phyloP scores from a whole-genome alignment of 1,139 yeast genomes.

The Protomyces macrosporus region DNA sequence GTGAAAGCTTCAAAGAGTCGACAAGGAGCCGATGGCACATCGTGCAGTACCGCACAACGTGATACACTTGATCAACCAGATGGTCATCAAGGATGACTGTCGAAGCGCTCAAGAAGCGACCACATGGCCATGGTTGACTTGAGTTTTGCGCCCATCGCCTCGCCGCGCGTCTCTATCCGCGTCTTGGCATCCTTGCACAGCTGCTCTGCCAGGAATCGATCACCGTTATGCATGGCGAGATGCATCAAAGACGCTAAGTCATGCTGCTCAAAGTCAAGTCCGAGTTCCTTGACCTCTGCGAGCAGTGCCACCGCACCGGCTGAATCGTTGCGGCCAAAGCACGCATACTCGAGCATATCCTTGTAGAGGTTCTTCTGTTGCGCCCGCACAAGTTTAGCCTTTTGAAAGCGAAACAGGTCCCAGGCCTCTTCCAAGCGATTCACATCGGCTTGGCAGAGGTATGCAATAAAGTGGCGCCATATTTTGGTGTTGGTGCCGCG shows the following conservation, averaged over 20 bases:
- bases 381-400: background rate
- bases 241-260: background rate
- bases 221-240: constrained; percentile 13
- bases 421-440: constrained; percentile 10
- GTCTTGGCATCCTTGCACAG: background rate
- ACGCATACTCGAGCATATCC: background rate
- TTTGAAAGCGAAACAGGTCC: constrained; percentile 10
- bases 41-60: too few species aligned
- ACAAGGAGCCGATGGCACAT: too few species aligned
- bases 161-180: background rate
- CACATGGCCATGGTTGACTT: background rate
- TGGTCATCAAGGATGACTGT: too few species aligned
- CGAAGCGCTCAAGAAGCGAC: background rate
- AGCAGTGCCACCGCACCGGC: background rate
- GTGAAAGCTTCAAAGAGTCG: too few species aligned
- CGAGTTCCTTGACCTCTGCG: background rate
- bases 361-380: background rate
- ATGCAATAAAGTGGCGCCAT: background rate
- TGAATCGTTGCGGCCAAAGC: constrained; percentile 1
- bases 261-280: background rate
- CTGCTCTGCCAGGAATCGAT: constrained; percentile 8
- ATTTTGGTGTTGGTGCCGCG: constrained; percentile 10
- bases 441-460: background rate
- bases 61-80: too few species aligned
- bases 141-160: background rate